Base-by-base conservation (phyloP, 176 grass and related monocot genomes). In the Melocanna baccifera region DNA sequence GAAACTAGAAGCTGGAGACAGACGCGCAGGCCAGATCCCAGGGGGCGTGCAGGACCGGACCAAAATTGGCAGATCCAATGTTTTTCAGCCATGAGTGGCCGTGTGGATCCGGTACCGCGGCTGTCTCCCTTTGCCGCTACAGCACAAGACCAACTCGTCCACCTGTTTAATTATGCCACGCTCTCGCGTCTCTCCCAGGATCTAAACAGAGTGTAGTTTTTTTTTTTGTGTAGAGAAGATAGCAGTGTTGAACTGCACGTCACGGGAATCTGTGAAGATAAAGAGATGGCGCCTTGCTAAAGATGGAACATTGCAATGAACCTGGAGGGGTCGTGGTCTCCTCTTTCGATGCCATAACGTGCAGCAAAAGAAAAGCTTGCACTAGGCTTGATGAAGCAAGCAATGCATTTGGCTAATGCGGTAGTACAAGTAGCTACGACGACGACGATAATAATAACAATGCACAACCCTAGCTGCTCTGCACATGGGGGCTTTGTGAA, bases 41-140 rank as follows among this genome's bases (percentile, higher is more conserved):
- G 19, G 5, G 9, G 23, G 28, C 26, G 46, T 32, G 16, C 25
- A 65, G 61, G 62, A 65, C 61, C 61, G 29, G 20, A 58, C 73
- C 63, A 16, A n/a, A 77, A 68, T 3, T 28, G 36, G 70, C 50
- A 82, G 85, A 82, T 87, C 78, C 78, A 45, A 75, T 22, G 59
- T 45, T 58, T 14, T 3, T 15, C 25, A 2, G 10, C 23, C 23
- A 34, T 55, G 20, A 12, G 18, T 37, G 37, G 9, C 15, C 29
- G 40, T n/a, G n/a, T 76, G 71, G 71, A 87, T 75, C 70, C 34
- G 9, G 40, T 51, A 40, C 41, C 15, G 61, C 59, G 26, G 41
- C 37, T 55, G 86, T 77, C 86, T 52, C 86, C 86, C 80, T 0
- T 23, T 4, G 65, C 66, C 23, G 40, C 72, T 77, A 83, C 79